Conservation (phyloP, 768 basidiomycete species). For the Tricholoma sp. region DNA sequence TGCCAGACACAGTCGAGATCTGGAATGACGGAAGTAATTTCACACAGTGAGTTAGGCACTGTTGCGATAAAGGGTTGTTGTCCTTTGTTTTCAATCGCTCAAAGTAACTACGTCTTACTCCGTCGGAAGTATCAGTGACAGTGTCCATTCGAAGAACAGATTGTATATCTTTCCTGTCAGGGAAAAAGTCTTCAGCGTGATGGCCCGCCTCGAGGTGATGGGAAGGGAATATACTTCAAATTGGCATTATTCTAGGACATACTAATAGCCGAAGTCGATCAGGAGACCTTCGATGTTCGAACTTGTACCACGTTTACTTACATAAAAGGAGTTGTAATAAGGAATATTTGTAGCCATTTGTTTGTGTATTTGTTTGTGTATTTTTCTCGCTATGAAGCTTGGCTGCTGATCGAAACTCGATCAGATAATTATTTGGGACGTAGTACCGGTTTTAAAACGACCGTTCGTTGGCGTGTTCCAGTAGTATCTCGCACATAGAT, state of each 20-base stretch:
- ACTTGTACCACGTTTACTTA: too few relatives aligned
- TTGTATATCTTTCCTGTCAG: not conserved
- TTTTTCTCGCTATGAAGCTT: not conserved
- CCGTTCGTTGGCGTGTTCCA: too few relatives aligned
- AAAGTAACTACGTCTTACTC: not conserved
- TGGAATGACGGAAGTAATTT: not conserved
- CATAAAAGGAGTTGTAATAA: not conserved
- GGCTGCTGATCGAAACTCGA: not conserved
- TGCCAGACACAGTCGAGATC: not conserved
- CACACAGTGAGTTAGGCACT: not conserved
- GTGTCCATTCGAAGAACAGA: not conserved
- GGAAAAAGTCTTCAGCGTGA: not conserved
- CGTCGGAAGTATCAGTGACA: not conserved
- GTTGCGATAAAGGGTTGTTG: not conserved
- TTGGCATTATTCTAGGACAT: not conserved
- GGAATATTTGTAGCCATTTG: not conserved
- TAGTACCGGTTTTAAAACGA: too few relatives aligned
- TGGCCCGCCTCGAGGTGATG: not conserved
- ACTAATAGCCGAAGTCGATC: not conserved
- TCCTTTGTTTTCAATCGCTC: constrained; percentile 1
- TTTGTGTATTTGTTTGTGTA: not conserved
- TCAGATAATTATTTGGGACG: not conserved
- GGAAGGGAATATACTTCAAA: not conserved
- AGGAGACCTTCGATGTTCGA: not conserved
- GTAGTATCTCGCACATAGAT: too few relatives aligned